phyloP scores from a whole-genome alignment of 495 filamentous ascomycete species.

The Filosporella fistucella region DNA sequence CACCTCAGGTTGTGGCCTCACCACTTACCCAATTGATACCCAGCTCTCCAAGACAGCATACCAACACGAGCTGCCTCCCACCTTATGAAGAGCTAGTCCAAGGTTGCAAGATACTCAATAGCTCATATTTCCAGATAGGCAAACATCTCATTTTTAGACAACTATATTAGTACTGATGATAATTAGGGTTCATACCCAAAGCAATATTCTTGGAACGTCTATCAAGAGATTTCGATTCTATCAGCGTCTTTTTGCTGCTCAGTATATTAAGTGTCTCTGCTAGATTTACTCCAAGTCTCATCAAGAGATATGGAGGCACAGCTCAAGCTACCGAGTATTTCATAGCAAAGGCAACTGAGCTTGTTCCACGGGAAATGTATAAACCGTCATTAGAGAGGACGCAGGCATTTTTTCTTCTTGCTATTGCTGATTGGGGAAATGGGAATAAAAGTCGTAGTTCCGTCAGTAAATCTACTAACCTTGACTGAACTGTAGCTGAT shows the following conservation, averaged over 20 bases:
- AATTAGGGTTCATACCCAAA: slow-evolving; percentile 45
- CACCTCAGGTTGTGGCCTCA: no score
- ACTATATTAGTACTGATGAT: no score
- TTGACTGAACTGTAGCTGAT: no score
- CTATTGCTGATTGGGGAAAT: slow-evolving; percentile 46
- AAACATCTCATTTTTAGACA: no score
- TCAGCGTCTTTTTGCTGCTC: slow-evolving; percentile 43
- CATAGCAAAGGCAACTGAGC: slow-evolving; percentile 39
- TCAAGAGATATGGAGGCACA: slow-evolving; percentile 36
- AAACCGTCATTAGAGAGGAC: slow-evolving; percentile 42
- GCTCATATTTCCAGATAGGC: slow-evolving; percentile 22
- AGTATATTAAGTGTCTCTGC: slow-evolving; percentile 43
- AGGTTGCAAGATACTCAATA: slow-evolving; percentile 19
- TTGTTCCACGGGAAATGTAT: slow-evolving; percentile 42
- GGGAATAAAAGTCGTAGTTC: slow-evolving; percentile 40
- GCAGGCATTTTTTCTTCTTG: slow-evolving; percentile 47
- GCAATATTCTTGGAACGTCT: slow-evolving; percentile 38
- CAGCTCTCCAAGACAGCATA: no score
- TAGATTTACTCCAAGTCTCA: slow-evolving; percentile 38
- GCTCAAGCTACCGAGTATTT: slow-evolving; percentile 42
- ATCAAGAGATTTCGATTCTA: slow-evolving; percentile 30
- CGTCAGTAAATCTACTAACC: no score
- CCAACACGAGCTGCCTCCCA: no score
- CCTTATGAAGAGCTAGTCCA: neutral
- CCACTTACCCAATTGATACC: no score